These are phyloP conservation scores for Yamadazyma insecticola DNA, from an alignment of 805 yeast species.

Conservation along the genomic window DNA sequence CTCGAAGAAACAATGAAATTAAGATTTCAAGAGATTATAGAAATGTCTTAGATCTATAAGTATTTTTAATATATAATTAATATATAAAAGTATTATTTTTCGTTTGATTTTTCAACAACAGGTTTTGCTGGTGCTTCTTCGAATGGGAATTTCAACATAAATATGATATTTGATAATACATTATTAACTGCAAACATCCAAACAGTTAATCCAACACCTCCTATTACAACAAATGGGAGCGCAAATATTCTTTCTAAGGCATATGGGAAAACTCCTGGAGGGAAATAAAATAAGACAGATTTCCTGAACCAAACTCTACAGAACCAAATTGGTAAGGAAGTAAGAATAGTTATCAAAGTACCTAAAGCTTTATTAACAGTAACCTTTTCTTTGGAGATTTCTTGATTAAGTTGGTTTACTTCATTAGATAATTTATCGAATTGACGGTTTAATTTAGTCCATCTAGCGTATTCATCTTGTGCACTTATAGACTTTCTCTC, in stretches of 20 bases:
- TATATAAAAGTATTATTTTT: background rate
- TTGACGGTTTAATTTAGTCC: conserved; percentile 87
- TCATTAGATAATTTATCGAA: conserved; percentile 54
- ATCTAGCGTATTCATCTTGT: conserved; percentile 90
- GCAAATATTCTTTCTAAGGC: conserved; percentile 52
- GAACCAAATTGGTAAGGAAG: conserved; percentile 45
- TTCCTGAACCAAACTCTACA: conserved; percentile 52
- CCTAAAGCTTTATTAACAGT: conserved; percentile 29
- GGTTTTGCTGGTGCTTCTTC: conserved; percentile 11
- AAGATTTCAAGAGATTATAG: conserved; percentile 5
- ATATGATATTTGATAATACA: conserved; percentile 21
- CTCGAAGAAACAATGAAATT: conserved; percentile 13
- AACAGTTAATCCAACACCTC: conserved; percentile 55
- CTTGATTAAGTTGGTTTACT: conserved; percentile 38
- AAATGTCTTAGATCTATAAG: background rate
- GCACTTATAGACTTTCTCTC: conserved; percentile 66
- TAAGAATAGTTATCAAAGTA: conserved; percentile 28
- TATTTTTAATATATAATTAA: background rate
- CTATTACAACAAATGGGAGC: conserved; percentile 60
- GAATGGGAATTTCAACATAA: conserved; percentile 18
- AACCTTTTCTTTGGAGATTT: conserved; percentile 32
- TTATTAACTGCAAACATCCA: conserved; percentile 47
- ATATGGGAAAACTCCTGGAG: conserved; percentile 52
- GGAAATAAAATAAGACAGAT: conserved; percentile 53
- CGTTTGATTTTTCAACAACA: conserved; percentile 1